A percentile compares a stretch with the other conserved stretches of the same genome.
These are phyloP conservation scores for Lentinula detonsa DNA, from an alignment of 768 basidiomycete genomes.

Conservation along the genomic window DNA sequence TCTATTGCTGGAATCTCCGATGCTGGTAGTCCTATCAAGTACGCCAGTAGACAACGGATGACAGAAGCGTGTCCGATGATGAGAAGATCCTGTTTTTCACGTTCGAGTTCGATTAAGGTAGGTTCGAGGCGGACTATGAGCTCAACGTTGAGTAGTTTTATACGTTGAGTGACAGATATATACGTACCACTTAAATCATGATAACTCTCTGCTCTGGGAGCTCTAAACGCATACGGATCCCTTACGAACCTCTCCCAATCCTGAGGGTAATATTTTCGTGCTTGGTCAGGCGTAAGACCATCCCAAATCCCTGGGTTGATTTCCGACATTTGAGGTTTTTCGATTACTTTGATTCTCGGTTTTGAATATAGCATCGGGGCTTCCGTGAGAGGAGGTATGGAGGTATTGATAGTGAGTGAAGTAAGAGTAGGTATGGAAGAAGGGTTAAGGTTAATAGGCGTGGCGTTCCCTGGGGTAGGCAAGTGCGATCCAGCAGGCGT, in stretches of 20 bases:
- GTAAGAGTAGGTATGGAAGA: constrained; percentile 8
- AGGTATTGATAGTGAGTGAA: constrained; percentile 27
- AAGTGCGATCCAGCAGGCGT: neutral
- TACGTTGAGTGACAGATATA: neutral
- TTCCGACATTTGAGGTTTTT: constrained; percentile 96
- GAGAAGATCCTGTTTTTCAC: constrained; percentile 88
- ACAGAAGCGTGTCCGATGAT: constrained; percentile 98
- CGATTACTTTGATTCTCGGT: constrained; percentile 64
- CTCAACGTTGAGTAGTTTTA: too few species aligned
- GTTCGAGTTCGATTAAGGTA: constrained; percentile 87
- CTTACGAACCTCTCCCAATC: constrained; percentile 92
- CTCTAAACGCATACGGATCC: constrained; percentile 90
- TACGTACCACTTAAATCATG: constrained; percentile 81
- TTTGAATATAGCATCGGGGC: too few species aligned
- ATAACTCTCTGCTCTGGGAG: constrained; percentile 93
- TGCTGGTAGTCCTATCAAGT: constrained; percentile 89
- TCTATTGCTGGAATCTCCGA: constrained; percentile 97
- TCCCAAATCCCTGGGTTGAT: constrained; percentile 99
- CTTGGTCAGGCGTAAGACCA: constrained; percentile 86
- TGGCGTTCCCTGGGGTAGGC: neutral
- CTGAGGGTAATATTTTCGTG: constrained; percentile 83
- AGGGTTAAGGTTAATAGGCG: constrained; percentile 4
- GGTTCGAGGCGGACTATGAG: constrained; percentile 85
- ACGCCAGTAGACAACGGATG: constrained; percentile 91
- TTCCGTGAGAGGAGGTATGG: too few species aligned